phyloP scores from a whole-genome alignment of 108 stramenopile genomes.

The Craspedostauros australis region DNA sequence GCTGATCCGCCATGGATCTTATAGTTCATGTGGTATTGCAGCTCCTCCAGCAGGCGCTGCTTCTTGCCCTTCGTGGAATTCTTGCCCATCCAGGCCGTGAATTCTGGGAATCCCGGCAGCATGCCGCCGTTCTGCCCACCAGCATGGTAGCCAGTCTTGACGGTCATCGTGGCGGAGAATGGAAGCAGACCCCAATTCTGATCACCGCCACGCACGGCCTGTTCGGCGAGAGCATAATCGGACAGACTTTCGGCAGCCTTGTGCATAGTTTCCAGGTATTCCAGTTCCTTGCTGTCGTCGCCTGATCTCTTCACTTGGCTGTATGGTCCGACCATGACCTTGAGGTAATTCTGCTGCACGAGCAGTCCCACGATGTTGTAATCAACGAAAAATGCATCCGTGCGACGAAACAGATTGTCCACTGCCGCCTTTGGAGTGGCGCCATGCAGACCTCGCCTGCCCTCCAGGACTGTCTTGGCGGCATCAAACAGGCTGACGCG shows the following conservation, averaged over 20 bases:
- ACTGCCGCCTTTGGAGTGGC: conserved; percentile 47
- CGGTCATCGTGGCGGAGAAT: conserved; percentile 59
- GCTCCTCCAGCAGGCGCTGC: conserved; percentile 73
- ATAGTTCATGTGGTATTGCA: conserved; percentile 87
- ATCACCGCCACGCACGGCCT: conserved; percentile 75
- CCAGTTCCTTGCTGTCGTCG: conserved; percentile 29
- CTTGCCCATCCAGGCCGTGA: conserved; percentile 94
- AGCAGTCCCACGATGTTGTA: conserved; percentile 90
- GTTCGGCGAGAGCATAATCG: conserved; percentile 82
- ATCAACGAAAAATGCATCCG: conserved; percentile 94
- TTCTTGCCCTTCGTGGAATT: conserved; percentile 84
- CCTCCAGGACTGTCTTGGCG: conserved; percentile 70
- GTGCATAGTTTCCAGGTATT: conserved; percentile 54
- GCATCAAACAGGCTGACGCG: conserved; percentile 92
- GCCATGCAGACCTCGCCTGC: conserved; percentile 48
- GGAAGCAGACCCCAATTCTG: conserved; percentile 95
- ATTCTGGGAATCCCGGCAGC: conserved; percentile 84
- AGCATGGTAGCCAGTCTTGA: conserved; percentile 86
- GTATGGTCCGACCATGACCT: conserved; percentile 47
- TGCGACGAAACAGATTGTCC: conserved; percentile 67
- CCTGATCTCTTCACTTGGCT: conserved; percentile 35
- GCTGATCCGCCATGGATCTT: conserved; percentile 51
- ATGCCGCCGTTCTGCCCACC: conserved; percentile 72
- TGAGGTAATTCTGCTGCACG: conserved; percentile 92
- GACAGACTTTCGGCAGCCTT: conserved; percentile 80